These are phyloP conservation scores for Musa acuminata DNA, from an alignment of 176 grass and related monocot species.

Conservation along the genomic window DNA sequence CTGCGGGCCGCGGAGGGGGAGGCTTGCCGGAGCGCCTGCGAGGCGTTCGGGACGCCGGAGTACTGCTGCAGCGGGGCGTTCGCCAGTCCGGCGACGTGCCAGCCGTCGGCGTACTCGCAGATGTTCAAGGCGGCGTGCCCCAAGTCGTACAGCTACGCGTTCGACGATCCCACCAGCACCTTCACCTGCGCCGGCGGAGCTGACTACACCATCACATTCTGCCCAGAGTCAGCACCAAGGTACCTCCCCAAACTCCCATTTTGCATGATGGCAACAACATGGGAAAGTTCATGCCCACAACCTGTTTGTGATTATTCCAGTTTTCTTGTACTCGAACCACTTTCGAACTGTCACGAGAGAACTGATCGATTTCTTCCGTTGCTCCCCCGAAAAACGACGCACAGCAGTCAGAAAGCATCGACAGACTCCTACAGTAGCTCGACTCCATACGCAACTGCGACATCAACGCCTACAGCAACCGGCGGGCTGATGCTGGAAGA, in stretches of 20 bases:
- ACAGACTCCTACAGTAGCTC: background rate
- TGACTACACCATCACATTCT: constrained; percentile 87
- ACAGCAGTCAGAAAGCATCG: constrained; percentile 7
- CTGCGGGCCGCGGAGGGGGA: constrained; percentile 35
- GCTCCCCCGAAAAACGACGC: background rate
- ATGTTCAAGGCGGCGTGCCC: constrained; percentile 84
- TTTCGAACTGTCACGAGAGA: too few relatives aligned
- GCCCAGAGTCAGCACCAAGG: constrained; percentile 51
- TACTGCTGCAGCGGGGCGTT: constrained; percentile 88
- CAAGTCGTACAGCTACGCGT: constrained; percentile 91
- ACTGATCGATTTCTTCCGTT: background rate
- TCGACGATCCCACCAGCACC: constrained; percentile 73
- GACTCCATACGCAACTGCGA: background rate
- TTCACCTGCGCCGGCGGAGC: constrained; percentile 78
- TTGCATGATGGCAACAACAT: background rate
- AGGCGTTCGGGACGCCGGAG: constrained; percentile 79
- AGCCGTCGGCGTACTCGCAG: constrained; percentile 60
- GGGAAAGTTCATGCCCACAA: background rate
- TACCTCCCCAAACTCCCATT: background rate
- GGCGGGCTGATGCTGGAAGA: background rate
- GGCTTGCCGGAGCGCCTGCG: constrained; percentile 82
- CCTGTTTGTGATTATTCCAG: background rate
- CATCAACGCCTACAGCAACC: background rate
- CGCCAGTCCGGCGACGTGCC: constrained; percentile 69
- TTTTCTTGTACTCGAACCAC: background rate